Base-by-base conservation (phyloP, 2,329 filamentous ascomycete species). In the Ophiocordyceps camponoti-leonardi region DNA sequence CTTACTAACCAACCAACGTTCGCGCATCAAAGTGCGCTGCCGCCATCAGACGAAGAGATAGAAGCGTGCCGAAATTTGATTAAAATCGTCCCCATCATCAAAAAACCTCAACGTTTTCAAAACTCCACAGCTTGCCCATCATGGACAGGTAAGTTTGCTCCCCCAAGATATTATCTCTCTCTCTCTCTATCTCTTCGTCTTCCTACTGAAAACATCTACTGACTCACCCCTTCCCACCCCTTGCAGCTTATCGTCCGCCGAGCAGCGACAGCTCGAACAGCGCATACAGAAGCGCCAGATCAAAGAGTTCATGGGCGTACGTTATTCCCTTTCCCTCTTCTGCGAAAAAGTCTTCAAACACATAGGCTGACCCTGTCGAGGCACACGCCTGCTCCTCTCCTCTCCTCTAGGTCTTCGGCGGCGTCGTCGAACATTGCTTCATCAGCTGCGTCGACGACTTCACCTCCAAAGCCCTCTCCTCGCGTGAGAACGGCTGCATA, bases 271-370 rank as follows among this genome's bases (percentile, higher is more conserved):
- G 74, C 83, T 98, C 61, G 83, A 94, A 67, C 69, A 78, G 68
- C 86, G 92, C 67, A 88, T 98, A 78, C 87, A 96, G 72, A 84
- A 85, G 69, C 93, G 92, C 69, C 92, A 98, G 69, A 86, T 98
- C 75, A 94, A 94, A 71, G 90, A 96, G 63, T 96, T 98, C 63
- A 94, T 96, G 82, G 84, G 79, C 58, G 92, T 96, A 75, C 56
- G 86, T 73, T 11, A 19, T n/a, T 7, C 30, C 16, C 16, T 13
- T 14, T 20, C 6, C 10, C 4, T 28, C 23, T 26, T 26, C 8
- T 26, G 23, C 4, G 8, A 5, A 26, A 26, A n/a, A n/a, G n/a
- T n/a, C 23, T 26, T 26, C 23, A 8, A 8, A 26, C 23, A 5
- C 23, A 8, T 26, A 5, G 5, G 23, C 23, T 26, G 23, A 26